These are phyloP conservation scores for Linum usitatissimum DNA, from an alignment of 345 rosid genomes.

Conservation along the genomic window DNA sequence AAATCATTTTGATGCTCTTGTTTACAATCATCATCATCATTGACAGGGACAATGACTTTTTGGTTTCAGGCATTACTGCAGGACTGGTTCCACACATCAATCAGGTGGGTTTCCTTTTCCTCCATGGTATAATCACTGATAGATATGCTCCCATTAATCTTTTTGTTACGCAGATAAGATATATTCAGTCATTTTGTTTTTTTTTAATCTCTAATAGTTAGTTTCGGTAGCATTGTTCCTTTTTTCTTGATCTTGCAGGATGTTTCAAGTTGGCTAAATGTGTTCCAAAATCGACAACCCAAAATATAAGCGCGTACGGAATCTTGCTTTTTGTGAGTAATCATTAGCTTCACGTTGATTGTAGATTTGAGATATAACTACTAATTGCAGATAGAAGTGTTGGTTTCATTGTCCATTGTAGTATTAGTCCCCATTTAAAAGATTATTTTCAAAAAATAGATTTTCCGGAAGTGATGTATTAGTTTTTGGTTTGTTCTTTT, in stretches of 20 bases:
- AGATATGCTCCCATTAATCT: too few relatives aligned
- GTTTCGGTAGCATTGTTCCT: conserved; percentile 5
- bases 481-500: too few relatives aligned
- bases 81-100: conserved; percentile 71
- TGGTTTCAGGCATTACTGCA: conserved; percentile 70
- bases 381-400: neutral
- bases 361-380: neutral
- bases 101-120: conserved; percentile 29
- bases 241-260: conserved; percentile 37
- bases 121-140: neutral
- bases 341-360: conserved; percentile 11
- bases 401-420: neutral
- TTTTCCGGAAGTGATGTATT: too few relatives aligned
- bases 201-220: neutral
- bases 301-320: conserved; percentile 88
- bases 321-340: conserved; percentile 77
- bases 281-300: conserved; percentile 61
- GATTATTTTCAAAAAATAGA: neutral
- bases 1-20: conserved; percentile 6
- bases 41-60: neutral
- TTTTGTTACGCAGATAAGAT: too few relatives aligned
- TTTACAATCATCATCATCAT: neutral
- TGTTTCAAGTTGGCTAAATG: conserved; percentile 78
- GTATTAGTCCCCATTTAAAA: neutral
- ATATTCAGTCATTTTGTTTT: too few relatives aligned